Conservation (phyloP, 2,329 filamentous ascomycete genomes). For the Pseudogymnoascus sp. region DNA sequence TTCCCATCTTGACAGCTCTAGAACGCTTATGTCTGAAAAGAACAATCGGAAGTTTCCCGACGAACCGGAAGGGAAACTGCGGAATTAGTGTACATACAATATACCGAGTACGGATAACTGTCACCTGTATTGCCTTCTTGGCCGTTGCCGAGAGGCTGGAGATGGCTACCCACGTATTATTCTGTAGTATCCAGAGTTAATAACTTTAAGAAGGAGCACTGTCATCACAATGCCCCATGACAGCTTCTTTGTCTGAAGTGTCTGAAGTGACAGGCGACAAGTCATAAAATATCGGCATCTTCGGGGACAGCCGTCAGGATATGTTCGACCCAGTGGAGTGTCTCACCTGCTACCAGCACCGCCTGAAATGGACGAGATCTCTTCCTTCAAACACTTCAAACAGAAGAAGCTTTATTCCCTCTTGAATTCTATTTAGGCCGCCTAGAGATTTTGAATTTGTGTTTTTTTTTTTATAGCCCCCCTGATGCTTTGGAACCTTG, state of each 20-base stretch:
- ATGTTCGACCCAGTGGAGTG: background rate
- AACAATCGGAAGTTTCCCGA: background rate
- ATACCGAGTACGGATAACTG: background rate
- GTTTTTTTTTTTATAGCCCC: background rate
- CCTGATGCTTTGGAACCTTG: slow-evolving; percentile 4
- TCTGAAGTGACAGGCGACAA: background rate
- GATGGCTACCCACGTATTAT: background rate
- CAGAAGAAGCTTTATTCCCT: background rate
- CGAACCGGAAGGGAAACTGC: background rate
- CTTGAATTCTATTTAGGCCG: background rate
- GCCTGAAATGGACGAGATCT: background rate
- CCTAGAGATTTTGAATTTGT: background rate
- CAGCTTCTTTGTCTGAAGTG: background rate
- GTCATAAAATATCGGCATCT: background rate
- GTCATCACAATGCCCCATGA: background rate
- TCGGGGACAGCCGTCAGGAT: background rate
- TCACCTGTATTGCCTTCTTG: background rate
- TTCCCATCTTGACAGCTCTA: slow-evolving; percentile 4
- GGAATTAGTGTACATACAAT: background rate
- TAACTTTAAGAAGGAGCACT: background rate
- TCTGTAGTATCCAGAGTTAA: background rate
- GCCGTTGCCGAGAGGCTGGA: background rate
- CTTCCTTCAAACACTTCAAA: background rate
- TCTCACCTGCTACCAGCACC: background rate
- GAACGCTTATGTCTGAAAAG: slow-evolving; percentile 1